These are phyloP conservation scores for Fraxinus americana DNA, from an alignment of 257 asterid genomes.

Conservation along the genomic window DNA sequence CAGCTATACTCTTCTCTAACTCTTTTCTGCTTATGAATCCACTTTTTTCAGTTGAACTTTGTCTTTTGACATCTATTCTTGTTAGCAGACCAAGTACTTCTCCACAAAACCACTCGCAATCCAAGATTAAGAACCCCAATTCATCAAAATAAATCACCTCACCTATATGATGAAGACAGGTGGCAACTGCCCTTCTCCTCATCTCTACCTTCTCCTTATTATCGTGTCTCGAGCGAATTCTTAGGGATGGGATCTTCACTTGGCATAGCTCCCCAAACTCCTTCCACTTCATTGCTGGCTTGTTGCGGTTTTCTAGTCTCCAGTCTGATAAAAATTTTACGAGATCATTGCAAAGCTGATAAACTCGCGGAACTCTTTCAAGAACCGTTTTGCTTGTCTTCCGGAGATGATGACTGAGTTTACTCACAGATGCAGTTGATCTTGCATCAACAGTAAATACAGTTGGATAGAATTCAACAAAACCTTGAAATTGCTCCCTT, in stretches of 20 bases:
- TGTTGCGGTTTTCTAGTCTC: conserved; percentile 64
- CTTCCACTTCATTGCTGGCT: conserved; percentile 76
- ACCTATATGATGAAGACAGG: conserved; percentile 73
- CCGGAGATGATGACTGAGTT: conserved; percentile 64
- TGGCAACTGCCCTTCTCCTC: conserved; percentile 68
- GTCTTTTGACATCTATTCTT: conserved; percentile 52
- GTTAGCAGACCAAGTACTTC: conserved; percentile 63
- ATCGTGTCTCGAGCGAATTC: conserved; percentile 64
- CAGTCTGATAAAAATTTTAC: conserved; percentile 52
- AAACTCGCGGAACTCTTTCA: conserved; percentile 72
- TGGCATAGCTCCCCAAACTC: conserved; percentile 83
- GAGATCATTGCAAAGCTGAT: conserved; percentile 74
- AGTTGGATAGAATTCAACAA: conserved; percentile 75
- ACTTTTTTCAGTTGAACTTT: conserved; percentile 36
- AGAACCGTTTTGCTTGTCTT: conserved; percentile 59
- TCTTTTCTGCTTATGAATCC: conserved; percentile 72
- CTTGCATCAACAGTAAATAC: conserved; percentile 88
- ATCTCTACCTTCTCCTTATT: conserved; percentile 63
- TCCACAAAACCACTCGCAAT: conserved; percentile 79
- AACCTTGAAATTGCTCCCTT: conserved; percentile 62
- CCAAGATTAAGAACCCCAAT: conserved; percentile 63
- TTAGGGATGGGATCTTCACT: conserved; percentile 65
- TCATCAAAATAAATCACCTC: conserved; percentile 75
- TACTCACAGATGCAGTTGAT: conserved; percentile 77
- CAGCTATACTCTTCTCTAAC: conserved; percentile 64